Base-by-base conservation (phyloP, 805 yeast genomes). In the Suhomyces xylopsoci region DNA sequence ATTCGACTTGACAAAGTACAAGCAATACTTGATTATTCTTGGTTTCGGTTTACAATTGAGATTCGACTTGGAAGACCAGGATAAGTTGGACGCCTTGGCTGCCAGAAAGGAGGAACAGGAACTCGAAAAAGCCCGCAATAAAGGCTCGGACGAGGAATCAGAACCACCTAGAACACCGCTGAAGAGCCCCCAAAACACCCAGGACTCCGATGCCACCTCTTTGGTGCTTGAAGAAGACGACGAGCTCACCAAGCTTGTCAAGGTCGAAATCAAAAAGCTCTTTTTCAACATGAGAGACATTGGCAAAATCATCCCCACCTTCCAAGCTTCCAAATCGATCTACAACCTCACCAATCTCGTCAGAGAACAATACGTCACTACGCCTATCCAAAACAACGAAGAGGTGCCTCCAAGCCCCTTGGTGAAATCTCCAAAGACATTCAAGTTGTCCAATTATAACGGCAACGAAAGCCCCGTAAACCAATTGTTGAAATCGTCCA, bases 21-120 rank as follows among this genome's bases (percentile, higher is more conserved):
- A 74, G 62, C 65, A 65, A 52, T 81, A 81, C 62, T 66, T 80
- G 40, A 62, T 70, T 32, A 70, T 73, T 49, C 66, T 81, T 43
- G 81, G 78, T n/a, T 70, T 69, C 57, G 83, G 80, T 0, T 72
- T 80, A 53, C 75, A 72, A 52, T 65, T 79, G 52, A 69, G 83
- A 54, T 71, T 69, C 49, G 78, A 77, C 51, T 63, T 73, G 53
- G 76, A 74, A 53, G 69, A 62, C 40, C 69, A 66, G 49, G 72
- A 70, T 53, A 51, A 61, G 51, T 12, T 38, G n/a, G 24, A 38
- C n/a, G 24, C 20, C 14, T 38, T 38, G 24, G 42, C 42, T 5
- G 42, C 42, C 20, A 38, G 14, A 17, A 17, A 17, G 42, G 42
- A 5, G 10, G 42, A 19, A 38, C 20, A 17, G 2, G 42, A 38